These are phyloP conservation scores for Ophiostoma tasmaniense DNA, from an alignment of 2,329 filamentous ascomycete genomes.

Conservation along the genomic window DNA sequence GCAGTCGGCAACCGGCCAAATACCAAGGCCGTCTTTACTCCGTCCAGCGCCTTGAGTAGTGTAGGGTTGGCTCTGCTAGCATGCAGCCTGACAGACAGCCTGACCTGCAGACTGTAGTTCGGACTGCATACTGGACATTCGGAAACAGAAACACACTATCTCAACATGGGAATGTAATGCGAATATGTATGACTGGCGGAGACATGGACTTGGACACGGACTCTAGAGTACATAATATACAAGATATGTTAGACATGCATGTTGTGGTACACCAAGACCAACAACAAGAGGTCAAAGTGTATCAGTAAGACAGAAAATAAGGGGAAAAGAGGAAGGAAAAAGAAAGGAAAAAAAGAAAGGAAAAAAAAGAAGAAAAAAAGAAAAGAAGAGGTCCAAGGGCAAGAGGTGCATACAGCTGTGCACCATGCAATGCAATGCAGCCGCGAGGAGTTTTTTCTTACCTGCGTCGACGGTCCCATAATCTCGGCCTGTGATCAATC, in stretches of 20 bases:
- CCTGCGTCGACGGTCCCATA: not conserved
- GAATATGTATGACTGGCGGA: not conserved
- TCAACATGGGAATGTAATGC: not conserved
- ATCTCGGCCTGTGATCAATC: not conserved
- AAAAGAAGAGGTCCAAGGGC: not conserved
- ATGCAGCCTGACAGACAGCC: not conserved
- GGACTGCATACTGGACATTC: too few relatives aligned
- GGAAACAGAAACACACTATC: not conserved
- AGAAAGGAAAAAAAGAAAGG: too few relatives aligned
- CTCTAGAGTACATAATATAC: too few relatives aligned
- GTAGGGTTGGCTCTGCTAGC: not conserved
- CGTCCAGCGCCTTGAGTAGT: not conserved
- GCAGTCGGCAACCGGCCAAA: not conserved
- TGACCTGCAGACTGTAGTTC: not conserved
- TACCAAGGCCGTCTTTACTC: not conserved
- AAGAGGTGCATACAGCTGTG: not conserved
- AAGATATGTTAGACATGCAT: not conserved
- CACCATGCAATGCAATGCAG: constrained; percentile 1
- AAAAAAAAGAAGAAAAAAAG: too few relatives aligned
- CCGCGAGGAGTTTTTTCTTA: not conserved
- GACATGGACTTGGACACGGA: not conserved
- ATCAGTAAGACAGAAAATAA: too few relatives aligned
- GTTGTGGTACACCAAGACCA: not conserved
- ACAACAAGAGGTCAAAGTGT: too few relatives aligned
- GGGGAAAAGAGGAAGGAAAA: too few relatives aligned